phyloP scores from a whole-genome alignment of 2,329 filamentous ascomycete genomes.

The Trichoderma semiorbis region DNA sequence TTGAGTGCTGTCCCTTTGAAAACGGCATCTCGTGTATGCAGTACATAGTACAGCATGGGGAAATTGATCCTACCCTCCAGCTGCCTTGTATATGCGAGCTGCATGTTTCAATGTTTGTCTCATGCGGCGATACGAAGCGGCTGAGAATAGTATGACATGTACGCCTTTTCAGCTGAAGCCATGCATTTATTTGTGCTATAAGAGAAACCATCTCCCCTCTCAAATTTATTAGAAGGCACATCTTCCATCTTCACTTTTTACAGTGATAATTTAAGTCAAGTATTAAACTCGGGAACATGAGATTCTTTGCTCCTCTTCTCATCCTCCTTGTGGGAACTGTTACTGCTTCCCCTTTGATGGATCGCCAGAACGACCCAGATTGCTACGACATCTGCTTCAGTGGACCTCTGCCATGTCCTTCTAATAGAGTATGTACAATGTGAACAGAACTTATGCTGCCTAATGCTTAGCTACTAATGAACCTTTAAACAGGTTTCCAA shows the following conservation, averaged over 20 bases:
- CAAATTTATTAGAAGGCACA: background rate
- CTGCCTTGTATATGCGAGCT: background rate
- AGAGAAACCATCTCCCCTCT: background rate
- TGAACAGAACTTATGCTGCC: background rate
- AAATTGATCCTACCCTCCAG: background rate
- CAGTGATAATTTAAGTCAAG: background rate
- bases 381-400: background rate
- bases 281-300: background rate
- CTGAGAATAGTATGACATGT: background rate
- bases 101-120: background rate
- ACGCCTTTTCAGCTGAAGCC: background rate
- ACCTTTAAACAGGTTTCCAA: background rate
- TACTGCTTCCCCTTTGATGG: background rate
- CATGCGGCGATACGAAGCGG: conserved; percentile 2
- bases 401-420: background rate
- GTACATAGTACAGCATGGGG: background rate
- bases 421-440: background rate
- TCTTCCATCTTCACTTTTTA: background rate
- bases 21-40: background rate
- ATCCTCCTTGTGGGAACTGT: background rate
- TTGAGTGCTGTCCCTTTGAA: background rate
- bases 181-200: background rate
- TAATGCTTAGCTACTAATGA: background rate
- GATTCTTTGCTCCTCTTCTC: background rate
- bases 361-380: background rate